These are phyloP conservation scores for Cystofilobasidium bisporidii DNA, from an alignment of 768 basidiomycete genomes.

Conservation along the genomic window DNA sequence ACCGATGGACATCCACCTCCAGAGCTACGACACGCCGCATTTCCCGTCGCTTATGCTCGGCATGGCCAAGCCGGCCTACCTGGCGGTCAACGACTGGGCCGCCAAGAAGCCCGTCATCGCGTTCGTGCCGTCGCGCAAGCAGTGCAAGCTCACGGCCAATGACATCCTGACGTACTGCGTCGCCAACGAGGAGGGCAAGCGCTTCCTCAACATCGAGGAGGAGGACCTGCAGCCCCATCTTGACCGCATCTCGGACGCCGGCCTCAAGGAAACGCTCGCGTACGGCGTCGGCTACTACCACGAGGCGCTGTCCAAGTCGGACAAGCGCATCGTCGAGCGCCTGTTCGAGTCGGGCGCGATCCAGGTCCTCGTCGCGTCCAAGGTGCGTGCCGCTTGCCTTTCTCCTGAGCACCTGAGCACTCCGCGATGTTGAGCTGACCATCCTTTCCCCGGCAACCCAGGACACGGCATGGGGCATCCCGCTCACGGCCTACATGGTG, in stretches of 20 bases:
- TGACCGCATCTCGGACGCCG: slow-evolving; percentile 67
- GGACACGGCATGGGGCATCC: slow-evolving; percentile 95
- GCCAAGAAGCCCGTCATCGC: slow-evolving; percentile 75
- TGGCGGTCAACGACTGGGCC: slow-evolving; percentile 81
- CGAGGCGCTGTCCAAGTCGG: slow-evolving; percentile 81
- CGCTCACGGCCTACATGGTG: slow-evolving; percentile 91
- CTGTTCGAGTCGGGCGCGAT: slow-evolving; percentile 90
- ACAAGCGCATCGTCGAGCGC: slow-evolving; percentile 85
- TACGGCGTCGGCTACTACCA: slow-evolving; percentile 94
- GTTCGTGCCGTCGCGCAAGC: slow-evolving; percentile 86
- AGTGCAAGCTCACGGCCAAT: slow-evolving; percentile 86
- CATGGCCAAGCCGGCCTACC: slow-evolving; percentile 97
- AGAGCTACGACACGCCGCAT: slow-evolving; percentile 91
- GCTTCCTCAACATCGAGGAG: slow-evolving; percentile 81
- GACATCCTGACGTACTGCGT: slow-evolving; percentile 80
- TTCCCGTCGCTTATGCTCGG: slow-evolving; percentile 98
- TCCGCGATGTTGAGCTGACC: no score
- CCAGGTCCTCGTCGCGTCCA: slow-evolving; percentile 86
- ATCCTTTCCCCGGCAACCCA: slow-evolving; percentile 36
- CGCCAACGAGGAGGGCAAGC: slow-evolving; percentile 71
- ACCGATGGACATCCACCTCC: slow-evolving; percentile 93
- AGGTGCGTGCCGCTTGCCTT: slow-evolving; percentile 49
- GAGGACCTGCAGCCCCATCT: slow-evolving; percentile 77
- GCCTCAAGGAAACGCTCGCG: slow-evolving; percentile 66
- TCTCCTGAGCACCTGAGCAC: no score